Evolutionary conservation across 768 basidiomycete species (phyloP).

Genomic region (Phanerochaete carnosa): DNA sequence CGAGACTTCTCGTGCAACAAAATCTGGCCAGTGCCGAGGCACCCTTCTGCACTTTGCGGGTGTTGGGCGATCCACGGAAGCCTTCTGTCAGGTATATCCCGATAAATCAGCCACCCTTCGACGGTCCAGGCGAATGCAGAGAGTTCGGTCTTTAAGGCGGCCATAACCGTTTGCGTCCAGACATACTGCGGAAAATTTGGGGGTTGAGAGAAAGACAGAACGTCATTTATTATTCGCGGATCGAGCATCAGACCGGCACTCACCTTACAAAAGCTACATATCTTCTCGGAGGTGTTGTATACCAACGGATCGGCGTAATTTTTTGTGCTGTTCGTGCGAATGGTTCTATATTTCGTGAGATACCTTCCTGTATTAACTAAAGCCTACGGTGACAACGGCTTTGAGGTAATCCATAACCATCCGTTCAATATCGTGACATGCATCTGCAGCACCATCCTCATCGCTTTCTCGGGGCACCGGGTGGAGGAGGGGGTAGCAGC

Average conservation of each 20-base stretch:
- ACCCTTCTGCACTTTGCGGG: too few relatives aligned
- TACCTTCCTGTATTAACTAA: neutral
- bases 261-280: neutral
- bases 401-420: neutral
- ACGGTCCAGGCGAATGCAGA: neutral
- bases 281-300: neutral
- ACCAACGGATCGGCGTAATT: neutral
- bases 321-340: too few relatives aligned
- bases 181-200: neutral
- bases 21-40: neutral
- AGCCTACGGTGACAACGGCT: neutral
- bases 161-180: neutral
- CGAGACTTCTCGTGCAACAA: neutral
- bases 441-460: constrained; percentile 21
- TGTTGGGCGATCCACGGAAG: neutral
- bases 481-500: constrained; percentile 84
- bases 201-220: neutral
- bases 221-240: neutral
- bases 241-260: neutral
- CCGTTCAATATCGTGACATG: neutral
- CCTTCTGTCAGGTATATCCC: neutral
- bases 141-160: neutral
- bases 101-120: neutral
- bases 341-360: neutral
- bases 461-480: constrained; percentile 50